Evolutionary conservation across 495 filamentous ascomycete species (phyloP), one percentile per base, ranked within the genome.

Genomic region (Penicillium macrosclerotiorum): DNA sequence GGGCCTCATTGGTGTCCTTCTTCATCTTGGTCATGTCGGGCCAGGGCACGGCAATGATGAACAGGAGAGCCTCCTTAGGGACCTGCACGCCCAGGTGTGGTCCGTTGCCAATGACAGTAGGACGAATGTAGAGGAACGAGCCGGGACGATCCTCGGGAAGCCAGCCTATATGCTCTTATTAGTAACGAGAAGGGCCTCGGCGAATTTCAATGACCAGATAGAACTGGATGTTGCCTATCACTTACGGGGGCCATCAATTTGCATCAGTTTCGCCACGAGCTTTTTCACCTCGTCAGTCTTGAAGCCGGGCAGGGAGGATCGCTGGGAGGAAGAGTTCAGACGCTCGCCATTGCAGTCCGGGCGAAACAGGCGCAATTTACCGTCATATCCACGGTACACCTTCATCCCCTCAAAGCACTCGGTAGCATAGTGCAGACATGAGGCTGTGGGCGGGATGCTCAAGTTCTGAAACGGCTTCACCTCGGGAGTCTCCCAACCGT

Each of bases 381-480:
- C 86, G 65, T 94, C 89, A 54, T 78, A 79, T 19, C 89, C 89
- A 43, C 90, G 87, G 73, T 91, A 94, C 27, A 79, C 81, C 65
- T 94, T 95, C 69, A 93, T 76, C 23, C 90, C 90, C 65, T 95
- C 90, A 69, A 95, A 95, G 68, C 90, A 95, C 57, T 92, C 85
- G 27, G 88, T 93, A 12, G 90, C 90, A 63, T 95, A 95, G 72
- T 95, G 89, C 27, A 95, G 80, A 20, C 82, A 80, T n/a, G 84
- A 88, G 12, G 90, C 86, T 11, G 85, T 90, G 5, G 91, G 91
- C 67, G 88, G 85, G 59, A 96, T 78, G 52, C 78, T 77, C 20
- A 96, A 71, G 19, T 89, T 88, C 40, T 86, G 83, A 65, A 85
- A 93, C 1, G 91, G 89, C 54, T 79, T 80, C 32, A 96, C 71